Evolutionary conservation across 306 rosid genomes (phyloP), one percentile per base, ranked within the genome.

Genomic region (Pueraria montana): DNA sequence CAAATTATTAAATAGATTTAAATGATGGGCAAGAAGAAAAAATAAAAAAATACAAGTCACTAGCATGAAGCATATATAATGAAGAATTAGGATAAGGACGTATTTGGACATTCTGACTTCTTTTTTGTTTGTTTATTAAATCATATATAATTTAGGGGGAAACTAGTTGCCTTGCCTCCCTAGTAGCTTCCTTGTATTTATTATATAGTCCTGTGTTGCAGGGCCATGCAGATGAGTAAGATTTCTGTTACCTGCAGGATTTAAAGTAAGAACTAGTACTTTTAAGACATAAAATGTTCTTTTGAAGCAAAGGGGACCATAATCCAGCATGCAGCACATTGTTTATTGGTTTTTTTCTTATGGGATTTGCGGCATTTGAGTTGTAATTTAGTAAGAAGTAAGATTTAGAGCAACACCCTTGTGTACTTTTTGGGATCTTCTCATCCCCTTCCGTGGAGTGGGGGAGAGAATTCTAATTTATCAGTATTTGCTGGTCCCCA

Each of bases 341-440:
- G 73, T 85, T 74, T 82, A 87, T 63, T 79, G 87, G 49, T 74
- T 71, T 27, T 66, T 72, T 58, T 81, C 91, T 91, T 84, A 84
- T 91, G 86, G 90, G 94, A 86, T 84, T 87, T 87, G 66, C 77
- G 84, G 89, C 68, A 78, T 77, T 77, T 75, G 85, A 84, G 88
- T 58, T 79, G 84, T 89, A 82, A 80, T 87, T 86, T 87, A 80
- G 85, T 79, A 79, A 86, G 85, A 67, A 86, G 83, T 71, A 88
- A 87, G 92, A 84, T 87, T 79, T 74, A 85, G 77, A 52, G 82
- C 55, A 80, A 89, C 80, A 89, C 63, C 63, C 68, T 85, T 86
- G 88, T 86, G 94, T 89, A 86, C 79, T 83, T 92, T 92, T 91
- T 88, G 93, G 95, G 94, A 89, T 93, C 96, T 91, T 90, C 91